These are phyloP conservation scores for Malus hybrid DNA, from an alignment of 331 rosid species.

Conservation along the genomic window DNA sequence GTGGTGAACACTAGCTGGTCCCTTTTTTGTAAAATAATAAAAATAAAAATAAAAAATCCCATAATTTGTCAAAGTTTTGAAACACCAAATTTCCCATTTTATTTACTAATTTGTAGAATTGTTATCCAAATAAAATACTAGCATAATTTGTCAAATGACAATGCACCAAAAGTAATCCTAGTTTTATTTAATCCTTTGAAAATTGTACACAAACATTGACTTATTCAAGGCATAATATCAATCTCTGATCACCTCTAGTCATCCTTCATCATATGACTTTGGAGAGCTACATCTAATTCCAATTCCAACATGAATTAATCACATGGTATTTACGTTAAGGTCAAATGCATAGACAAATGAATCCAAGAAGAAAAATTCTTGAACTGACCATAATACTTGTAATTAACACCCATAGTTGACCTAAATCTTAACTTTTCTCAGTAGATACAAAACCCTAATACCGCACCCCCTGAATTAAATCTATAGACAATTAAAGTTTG, in stretches of 20 bases:
- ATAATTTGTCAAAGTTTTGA: neutral
- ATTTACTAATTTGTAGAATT: neutral
- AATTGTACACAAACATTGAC: constrained; percentile 5
- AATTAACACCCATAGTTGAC: neutral
- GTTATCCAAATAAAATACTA: neutral
- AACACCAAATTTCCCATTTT: neutral
- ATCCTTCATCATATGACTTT: neutral
- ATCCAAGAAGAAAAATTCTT: neutral
- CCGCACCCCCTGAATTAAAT: constrained; percentile 7
- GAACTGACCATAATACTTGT: constrained; percentile 2
- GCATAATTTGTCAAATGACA: neutral
- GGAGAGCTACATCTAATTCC: neutral
- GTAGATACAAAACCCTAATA: neutral
- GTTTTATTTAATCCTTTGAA: neutral
- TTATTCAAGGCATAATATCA: neutral
- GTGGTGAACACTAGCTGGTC: neutral
- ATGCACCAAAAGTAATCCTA: neutral
- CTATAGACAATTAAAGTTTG: constrained; percentile 7
- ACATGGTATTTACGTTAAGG: neutral
- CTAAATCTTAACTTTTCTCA: neutral
- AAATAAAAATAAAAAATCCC: neutral
- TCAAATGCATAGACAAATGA: neutral
- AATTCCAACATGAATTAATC: neutral
- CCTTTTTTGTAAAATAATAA: too few species aligned
- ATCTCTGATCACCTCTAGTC: neutral